phyloP scores from a whole-genome alignment of 2,329 filamentous ascomycete genomes.

The Aspergillus oerlinghausenensis region DNA sequence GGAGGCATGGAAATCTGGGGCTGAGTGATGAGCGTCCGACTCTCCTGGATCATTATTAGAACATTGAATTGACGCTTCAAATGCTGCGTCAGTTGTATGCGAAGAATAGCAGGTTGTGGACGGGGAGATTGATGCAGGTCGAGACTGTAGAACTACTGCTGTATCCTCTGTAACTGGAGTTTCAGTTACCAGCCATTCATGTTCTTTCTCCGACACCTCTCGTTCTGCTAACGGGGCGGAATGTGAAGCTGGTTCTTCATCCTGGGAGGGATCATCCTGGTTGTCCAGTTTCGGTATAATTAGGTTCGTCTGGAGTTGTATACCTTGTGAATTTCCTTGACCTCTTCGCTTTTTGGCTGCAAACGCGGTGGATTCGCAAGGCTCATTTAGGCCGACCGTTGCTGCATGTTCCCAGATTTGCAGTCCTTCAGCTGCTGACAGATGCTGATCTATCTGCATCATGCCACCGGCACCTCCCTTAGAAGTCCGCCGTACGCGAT shows the following conservation, averaged over 20 bases:
- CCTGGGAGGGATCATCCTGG: no score
- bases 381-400: not conserved
- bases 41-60: not conserved
- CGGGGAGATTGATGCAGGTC: not conserved
- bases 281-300: not conserved
- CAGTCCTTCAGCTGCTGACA: not conserved
- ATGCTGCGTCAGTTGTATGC: not conserved
- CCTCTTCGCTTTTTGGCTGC: not conserved
- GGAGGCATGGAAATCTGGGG: not conserved
- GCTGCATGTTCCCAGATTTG: not conserved
- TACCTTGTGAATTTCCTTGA: not conserved
- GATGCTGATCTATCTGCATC: not conserved
- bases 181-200: not conserved
- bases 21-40: not conserved
- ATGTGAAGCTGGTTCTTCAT: not conserved
- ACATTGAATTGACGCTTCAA: not conserved
- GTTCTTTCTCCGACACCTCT: not conserved
- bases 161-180: not conserved
- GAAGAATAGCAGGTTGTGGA: not conserved
- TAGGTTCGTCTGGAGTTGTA: not conserved
- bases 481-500: not conserved
- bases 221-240: not conserved
- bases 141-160: not conserved
- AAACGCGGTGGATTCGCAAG: not conserved
- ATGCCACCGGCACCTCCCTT: not conserved